Conservation (phyloP, 2,329 filamentous ascomycete species). For the Fusarium verticillioides region DNA sequence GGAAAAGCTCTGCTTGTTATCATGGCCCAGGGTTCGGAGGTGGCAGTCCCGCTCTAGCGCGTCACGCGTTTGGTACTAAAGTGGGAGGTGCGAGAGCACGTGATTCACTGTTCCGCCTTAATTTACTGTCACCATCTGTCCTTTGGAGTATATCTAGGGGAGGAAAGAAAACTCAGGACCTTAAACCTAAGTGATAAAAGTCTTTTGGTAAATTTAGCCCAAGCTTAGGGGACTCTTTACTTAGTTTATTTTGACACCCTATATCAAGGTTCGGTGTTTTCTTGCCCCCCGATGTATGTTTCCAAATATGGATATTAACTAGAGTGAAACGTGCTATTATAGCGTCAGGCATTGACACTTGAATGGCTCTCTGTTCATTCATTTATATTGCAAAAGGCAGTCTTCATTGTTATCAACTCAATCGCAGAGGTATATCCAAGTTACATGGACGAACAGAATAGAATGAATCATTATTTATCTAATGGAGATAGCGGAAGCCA, state of each 20-base stretch:
- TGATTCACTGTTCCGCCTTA: constrained; percentile 27
- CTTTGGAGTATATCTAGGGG: background rate
- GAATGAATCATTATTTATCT: background rate
- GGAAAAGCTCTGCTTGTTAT: constrained; percentile 37
- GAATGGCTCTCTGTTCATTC: background rate
- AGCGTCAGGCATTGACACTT: background rate
- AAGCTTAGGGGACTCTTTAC: no score
- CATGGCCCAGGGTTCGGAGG: constrained; percentile 27
- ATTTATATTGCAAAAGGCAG: background rate
- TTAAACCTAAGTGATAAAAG: no score
- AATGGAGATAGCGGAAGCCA: background rate
- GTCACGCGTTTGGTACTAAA: constrained; percentile 50
- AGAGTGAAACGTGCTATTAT: background rate
- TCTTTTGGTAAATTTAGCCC: no score
- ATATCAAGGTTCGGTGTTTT: no score
- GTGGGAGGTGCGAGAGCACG: constrained; percentile 45
- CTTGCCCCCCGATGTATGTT: no score
- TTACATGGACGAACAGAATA: background rate
- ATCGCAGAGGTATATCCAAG: background rate
- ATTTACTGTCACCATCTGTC: background rate
- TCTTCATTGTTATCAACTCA: background rate
- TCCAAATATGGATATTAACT: background rate
- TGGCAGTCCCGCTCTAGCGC: constrained; percentile 41
- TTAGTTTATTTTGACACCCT: no score
- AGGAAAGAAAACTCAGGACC: no score